Percentiles rank a stretch among this genome's conserved stretches.
Evolutionary conservation across 78 protist species (phyloP).

Genomic region (Planoprotostelium fungivorum): DNA sequence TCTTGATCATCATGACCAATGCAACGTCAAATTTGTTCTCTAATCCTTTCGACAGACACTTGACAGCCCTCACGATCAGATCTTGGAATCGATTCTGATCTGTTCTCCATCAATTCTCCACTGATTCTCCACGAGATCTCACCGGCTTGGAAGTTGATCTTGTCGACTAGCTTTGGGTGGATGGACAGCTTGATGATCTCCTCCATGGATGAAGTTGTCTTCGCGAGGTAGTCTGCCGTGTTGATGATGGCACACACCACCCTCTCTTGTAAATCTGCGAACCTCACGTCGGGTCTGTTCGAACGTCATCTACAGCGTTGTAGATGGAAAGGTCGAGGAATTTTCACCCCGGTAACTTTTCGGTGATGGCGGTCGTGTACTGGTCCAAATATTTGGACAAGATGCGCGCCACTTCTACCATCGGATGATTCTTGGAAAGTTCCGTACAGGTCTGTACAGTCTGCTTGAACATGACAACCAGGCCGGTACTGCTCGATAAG

Average conservation of each 20-base stretch:
- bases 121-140: background rate
- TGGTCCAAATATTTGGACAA: background rate
- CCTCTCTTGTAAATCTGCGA: conserved; percentile 16
- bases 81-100: conserved; percentile 27
- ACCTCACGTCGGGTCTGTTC: conserved; percentile 7
- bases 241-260: conserved; percentile 39
- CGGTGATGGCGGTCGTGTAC: background rate
- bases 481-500: background rate
- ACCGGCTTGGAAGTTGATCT: conserved; percentile 23
- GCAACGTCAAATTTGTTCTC: conserved; percentile 35
- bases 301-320: conserved; percentile 12
- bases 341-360: background rate
- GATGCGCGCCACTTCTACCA: background rate
- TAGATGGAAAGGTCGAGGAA: background rate
- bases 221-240: conserved; percentile 45
- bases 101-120: background rate
- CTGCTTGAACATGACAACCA: background rate
- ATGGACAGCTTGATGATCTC: conserved; percentile 26
- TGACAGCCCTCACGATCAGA: conserved; percentile 40
- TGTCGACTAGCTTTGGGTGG: conserved; percentile 11
- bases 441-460: background rate
- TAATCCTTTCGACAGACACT: conserved; percentile 23
- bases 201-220: conserved; percentile 17
- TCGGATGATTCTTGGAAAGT: background rate
- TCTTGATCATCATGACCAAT: conserved; percentile 17